These are phyloP conservation scores for Vavraia culicis DNA, from an alignment of 371 early-diverging fungal species.

Conservation along the genomic window DNA sequence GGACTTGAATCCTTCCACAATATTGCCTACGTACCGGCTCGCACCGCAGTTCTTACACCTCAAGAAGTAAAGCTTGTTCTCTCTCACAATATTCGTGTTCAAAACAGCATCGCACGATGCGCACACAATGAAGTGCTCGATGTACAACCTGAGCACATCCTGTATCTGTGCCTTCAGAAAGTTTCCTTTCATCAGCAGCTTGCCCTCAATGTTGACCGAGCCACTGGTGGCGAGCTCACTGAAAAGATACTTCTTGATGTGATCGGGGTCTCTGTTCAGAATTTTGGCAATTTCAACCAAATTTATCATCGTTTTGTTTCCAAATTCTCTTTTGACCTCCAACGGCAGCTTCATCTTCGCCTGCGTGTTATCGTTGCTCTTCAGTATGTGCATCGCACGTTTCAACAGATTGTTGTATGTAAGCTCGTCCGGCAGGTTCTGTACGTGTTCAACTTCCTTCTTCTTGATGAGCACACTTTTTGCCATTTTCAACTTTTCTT, in stretches of 20 bases:
- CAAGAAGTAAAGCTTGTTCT: slow-evolving; percentile 83
- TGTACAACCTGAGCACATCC: slow-evolving; percentile 82
- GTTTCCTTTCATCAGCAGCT: slow-evolving; percentile 81
- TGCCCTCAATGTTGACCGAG: slow-evolving; percentile 71
- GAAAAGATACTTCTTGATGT: slow-evolving; percentile 83
- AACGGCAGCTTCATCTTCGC: slow-evolving; percentile 38
- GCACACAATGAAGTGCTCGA: slow-evolving; percentile 92
- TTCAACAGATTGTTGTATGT: slow-evolving; percentile 36
- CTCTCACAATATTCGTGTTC: slow-evolving; percentile 77
- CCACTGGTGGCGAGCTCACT: slow-evolving; percentile 91
- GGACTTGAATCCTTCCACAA: slow-evolving; percentile 73
- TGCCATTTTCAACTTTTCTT: slow-evolving; percentile 22
- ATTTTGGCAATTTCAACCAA: slow-evolving; percentile 31
- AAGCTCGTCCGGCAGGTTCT: slow-evolving; percentile 6
- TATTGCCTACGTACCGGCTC: slow-evolving; percentile 60
- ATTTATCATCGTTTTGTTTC: slow-evolving; percentile 39
- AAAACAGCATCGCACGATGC: slow-evolving; percentile 76
- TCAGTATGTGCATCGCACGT: slow-evolving; percentile 34
- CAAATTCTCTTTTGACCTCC: slow-evolving; percentile 35
- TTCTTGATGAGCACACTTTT: slow-evolving; percentile 22
- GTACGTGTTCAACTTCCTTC: slow-evolving; percentile 6
- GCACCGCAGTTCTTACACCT: slow-evolving; percentile 91
- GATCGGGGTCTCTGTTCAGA: slow-evolving; percentile 63
- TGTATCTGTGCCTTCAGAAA: slow-evolving; percentile 96
- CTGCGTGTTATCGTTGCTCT: slow-evolving; percentile 16